A percentile compares a stretch with the other conserved stretches of the same genome.
These are phyloP conservation scores for Dittrichia graveolens DNA, from an alignment of 129 eudicot species.

Conservation along the genomic window DNA sequence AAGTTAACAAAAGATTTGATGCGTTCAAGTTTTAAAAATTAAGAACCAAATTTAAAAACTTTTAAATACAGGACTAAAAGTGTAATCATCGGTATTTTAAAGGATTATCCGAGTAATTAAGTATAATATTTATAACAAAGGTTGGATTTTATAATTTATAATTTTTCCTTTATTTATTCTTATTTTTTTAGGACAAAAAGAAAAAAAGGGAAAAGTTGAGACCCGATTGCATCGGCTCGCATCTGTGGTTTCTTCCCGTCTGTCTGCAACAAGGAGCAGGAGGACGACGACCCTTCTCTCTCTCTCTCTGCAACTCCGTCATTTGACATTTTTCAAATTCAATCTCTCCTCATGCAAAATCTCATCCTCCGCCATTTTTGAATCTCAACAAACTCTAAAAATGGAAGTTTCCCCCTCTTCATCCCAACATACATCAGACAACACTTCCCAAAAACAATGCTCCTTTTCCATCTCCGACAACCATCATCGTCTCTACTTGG, in stretches of 20 bases:
- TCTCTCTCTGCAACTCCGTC: slow-evolving; percentile 64
- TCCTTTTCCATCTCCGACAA: slow-evolving; percentile 31
- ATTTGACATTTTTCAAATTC: slow-evolving; percentile 21
- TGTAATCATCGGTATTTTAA: no score
- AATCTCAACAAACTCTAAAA: slow-evolving; percentile 35
- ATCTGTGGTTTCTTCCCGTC: slow-evolving; percentile 32
- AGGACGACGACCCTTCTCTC: not conserved
- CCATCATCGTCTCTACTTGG: slow-evolving; percentile 74
- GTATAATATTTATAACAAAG: no score
- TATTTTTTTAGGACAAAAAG: no score
- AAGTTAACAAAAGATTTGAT: no score
- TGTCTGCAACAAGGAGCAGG: slow-evolving; percentile 29
- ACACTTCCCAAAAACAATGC: slow-evolving; percentile 32
- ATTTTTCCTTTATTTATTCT: no score
- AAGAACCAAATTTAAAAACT: no score
- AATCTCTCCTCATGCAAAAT: slow-evolving; percentile 16
- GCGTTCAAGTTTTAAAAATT: no score
- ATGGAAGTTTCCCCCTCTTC: slow-evolving; percentile 44
- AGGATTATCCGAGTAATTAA: no score
- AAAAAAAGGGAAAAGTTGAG: slow-evolving; percentile 3
- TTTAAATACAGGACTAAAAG: no score
- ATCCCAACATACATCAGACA: slow-evolving; percentile 38
- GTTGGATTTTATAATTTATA: no score
- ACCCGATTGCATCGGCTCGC: slow-evolving; percentile 38
- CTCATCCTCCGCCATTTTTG: slow-evolving; percentile 55